These are phyloP conservation scores for Cocos nucifera DNA, from an alignment of 176 grass and related monocot genomes.

Conservation along the genomic window DNA sequence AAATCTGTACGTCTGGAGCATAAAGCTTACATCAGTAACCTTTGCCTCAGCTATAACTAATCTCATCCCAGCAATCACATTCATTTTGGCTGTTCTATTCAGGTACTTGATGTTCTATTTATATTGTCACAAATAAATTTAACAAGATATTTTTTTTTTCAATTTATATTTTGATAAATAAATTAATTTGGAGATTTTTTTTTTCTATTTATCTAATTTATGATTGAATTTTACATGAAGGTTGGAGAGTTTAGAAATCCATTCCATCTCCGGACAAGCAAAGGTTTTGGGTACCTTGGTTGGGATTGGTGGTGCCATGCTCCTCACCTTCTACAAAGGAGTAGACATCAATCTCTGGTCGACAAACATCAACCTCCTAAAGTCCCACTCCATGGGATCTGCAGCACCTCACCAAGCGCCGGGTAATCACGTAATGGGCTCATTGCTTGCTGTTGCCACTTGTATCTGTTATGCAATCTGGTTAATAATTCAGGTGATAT, in stretches of 20 bases:
- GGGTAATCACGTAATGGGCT: constrained; percentile 33
- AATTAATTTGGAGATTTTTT: background rate
- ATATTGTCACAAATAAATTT: too few relatives aligned
- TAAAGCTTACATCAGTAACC: constrained; percentile 67
- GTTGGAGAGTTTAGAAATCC: constrained; percentile 46
- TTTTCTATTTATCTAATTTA: background rate
- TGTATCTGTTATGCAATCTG: constrained; percentile 66
- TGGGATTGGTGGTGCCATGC: constrained; percentile 75
- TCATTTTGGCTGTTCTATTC: constrained; percentile 58
- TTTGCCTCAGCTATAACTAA: constrained; percentile 82
- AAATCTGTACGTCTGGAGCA: constrained; percentile 66
- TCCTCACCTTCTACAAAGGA: constrained; percentile 91
- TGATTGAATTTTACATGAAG: background rate
- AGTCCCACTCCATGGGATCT: background rate
- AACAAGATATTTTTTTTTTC: too few relatives aligned
- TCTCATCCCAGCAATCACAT: constrained; percentile 69
- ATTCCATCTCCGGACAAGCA: constrained; percentile 38
- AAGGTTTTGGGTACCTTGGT: constrained; percentile 69
- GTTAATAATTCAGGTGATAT: constrained; percentile 55
- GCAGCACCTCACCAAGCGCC: background rate
- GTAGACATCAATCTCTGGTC: constrained; percentile 38
- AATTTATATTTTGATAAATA: too few relatives aligned
- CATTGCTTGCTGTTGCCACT: constrained; percentile 33
- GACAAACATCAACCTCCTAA: constrained; percentile 37
- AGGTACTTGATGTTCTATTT: constrained; percentile 11